Percentiles rank a stretch among this genome's conserved stretches.
phyloP scores from a whole-genome alignment of 495 filamentous ascomycete genomes.

The Lepraria neglecta region DNA sequence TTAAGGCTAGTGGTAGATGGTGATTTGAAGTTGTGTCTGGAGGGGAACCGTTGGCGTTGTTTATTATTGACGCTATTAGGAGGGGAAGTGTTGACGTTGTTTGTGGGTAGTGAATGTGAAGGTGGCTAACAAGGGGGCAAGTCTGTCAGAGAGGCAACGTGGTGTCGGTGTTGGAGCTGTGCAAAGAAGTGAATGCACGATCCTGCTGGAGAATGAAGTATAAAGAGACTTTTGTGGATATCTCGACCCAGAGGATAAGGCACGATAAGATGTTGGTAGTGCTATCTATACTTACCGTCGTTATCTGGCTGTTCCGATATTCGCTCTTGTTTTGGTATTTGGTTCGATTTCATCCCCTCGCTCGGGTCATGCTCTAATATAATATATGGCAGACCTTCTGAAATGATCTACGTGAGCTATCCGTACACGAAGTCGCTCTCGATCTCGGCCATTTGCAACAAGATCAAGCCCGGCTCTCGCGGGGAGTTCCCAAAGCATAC shows the following conservation, averaged over 20 bases:
- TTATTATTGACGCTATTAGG: too few relatives aligned
- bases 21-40: neutral
- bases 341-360: neutral
- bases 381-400: too few relatives aligned
- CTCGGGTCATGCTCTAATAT: neutral
- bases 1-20: neutral
- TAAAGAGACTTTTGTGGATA: constrained; percentile 7
- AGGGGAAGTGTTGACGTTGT: neutral
- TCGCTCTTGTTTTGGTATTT: neutral
- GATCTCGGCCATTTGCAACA: constrained; percentile 8
- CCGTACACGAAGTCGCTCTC: constrained; percentile 3
- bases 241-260: constrained; percentile 5
- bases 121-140: neutral
- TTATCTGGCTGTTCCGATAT: constrained; percentile 10
- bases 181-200: neutral
- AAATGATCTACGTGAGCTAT: too few relatives aligned
- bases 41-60: neutral
- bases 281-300: constrained; percentile 6
- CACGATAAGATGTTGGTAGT: constrained; percentile 11
- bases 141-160: too few relatives aligned
- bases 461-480: neutral
- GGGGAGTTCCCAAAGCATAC: constrained; percentile 1
- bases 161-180: neutral
- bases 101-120: neutral
- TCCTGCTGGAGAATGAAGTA: neutral